Evolutionary conservation across 805 yeast species (phyloP).

Genomic region (Candida verbasci): DNA sequence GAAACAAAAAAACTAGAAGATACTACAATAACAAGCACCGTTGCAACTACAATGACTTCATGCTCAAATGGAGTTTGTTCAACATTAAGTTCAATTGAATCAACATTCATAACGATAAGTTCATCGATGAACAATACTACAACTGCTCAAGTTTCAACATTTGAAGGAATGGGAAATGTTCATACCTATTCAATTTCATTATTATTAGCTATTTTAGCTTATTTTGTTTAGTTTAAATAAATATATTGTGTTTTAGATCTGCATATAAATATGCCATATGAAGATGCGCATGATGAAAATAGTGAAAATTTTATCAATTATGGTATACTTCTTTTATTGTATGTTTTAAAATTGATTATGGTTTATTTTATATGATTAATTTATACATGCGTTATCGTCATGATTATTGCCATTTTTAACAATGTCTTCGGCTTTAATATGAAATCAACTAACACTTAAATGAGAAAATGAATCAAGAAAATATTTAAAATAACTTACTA

Average conservation of each 20-base stretch:
- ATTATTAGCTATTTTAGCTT: constrained; percentile 28
- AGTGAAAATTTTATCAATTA: too few relatives aligned
- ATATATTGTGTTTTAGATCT: background rate
- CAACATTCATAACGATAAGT: background rate
- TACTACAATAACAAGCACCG: background rate
- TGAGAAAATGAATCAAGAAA: background rate
- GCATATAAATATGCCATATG: too few relatives aligned
- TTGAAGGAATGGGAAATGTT: background rate
- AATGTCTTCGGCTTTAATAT: constrained; percentile 31
- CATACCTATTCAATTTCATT: constrained; percentile 21
- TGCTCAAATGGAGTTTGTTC: background rate
- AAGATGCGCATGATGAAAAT: too few relatives aligned
- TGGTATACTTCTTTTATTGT: background rate
- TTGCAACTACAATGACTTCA: background rate
- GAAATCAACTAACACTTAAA: constrained; percentile 28
- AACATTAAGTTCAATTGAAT: background rate
- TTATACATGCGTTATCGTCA: constrained; percentile 45
- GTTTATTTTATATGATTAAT: constrained; percentile 19
- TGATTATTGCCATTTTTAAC: constrained; percentile 32
- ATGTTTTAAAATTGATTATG: background rate
- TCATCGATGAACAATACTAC: background rate
- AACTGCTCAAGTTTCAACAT: constrained; percentile 1
- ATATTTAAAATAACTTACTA: background rate
- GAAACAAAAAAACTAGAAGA: too few relatives aligned
- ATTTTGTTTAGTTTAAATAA: constrained; percentile 13